phyloP scores from a whole-genome alignment of 164 flowering plant genomes.

The Stephania japonica region DNA sequence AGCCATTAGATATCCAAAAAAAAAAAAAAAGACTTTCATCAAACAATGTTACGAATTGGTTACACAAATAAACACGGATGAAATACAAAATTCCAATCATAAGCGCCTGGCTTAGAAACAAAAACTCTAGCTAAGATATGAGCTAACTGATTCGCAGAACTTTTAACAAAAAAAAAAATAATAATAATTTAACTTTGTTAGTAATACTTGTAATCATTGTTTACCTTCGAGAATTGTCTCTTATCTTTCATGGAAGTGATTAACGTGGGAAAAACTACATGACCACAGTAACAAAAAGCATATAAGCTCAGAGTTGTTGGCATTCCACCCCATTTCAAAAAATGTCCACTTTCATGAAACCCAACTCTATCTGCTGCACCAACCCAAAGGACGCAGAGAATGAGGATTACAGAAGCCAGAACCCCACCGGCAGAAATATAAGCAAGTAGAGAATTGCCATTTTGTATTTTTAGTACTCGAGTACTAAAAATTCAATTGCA shows the following conservation, averaged over 20 bases:
- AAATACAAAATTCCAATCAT: no score
- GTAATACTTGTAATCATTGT: not conserved
- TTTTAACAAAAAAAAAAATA: not conserved
- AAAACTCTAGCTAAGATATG: no score
- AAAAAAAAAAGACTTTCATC: conserved; percentile 28
- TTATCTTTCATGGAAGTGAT: conserved; percentile 47
- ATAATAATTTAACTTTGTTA: not conserved
- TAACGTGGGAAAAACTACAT: conserved; percentile 50
- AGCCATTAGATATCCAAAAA: conserved; percentile 50
- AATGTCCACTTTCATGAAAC: conserved; percentile 29
- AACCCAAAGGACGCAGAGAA: conserved; percentile 33
- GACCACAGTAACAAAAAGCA: conserved; percentile 46
- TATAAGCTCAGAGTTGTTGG: conserved; percentile 45
- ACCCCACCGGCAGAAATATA: conserved; percentile 54
- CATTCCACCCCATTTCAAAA: conserved; percentile 32
- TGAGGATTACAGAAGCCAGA: conserved; percentile 32
- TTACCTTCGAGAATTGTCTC: conserved; percentile 49
- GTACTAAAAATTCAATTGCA: conserved; percentile 44
- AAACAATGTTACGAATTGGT: no score
- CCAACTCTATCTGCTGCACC: conserved; percentile 50
- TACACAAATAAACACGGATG: no score
- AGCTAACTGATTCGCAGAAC: no score
- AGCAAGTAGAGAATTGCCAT: no score
- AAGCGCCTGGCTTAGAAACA: no score
- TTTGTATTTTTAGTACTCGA: no score